phyloP scores from a whole-genome alignment of 345 rosid species.

The Cochlearia excelsa region DNA sequence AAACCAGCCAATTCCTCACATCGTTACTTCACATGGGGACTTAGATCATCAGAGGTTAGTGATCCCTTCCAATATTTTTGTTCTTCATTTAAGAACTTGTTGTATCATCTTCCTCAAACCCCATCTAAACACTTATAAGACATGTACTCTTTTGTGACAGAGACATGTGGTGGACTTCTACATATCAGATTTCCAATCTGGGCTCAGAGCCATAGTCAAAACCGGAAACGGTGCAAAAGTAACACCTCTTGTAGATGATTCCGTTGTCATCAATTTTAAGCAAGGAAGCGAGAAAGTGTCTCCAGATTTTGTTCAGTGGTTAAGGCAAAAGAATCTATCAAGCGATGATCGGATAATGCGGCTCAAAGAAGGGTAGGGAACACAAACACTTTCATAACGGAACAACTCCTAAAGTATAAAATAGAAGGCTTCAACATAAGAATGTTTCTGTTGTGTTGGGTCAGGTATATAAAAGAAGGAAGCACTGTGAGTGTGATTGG shows the following conservation, averaged over 20 bases:
- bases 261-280: conserved; percentile 64
- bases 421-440: background rate
- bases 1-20: conserved; percentile 73
- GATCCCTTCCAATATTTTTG: background rate
- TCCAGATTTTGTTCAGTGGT: conserved; percentile 82
- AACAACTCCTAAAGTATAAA: background rate
- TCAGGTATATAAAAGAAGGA: conserved; percentile 95
- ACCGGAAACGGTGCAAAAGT: conserved; percentile 81
- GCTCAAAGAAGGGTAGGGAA: conserved; percentile 80
- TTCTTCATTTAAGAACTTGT: conserved; percentile 2
- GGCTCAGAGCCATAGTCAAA: conserved; percentile 93
- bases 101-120: conserved; percentile 10
- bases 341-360: conserved; percentile 87
- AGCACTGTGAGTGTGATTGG: conserved; percentile 97
- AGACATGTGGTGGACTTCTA: conserved; percentile 96
- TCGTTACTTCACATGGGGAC: conserved; percentile 39
- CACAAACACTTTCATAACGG: conserved; percentile 7
- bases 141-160: conserved; percentile 45
- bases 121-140: conserved; percentile 6
- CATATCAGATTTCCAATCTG: conserved; percentile 98
- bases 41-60: conserved; percentile 51
- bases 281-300: conserved; percentile 66
- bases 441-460: conserved; percentile 9
- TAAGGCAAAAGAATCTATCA: conserved; percentile 76
- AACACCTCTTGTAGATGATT: conserved; percentile 85